Conservation (phyloP, 345 rosid species). For the Iberis pinnata region DNA sequence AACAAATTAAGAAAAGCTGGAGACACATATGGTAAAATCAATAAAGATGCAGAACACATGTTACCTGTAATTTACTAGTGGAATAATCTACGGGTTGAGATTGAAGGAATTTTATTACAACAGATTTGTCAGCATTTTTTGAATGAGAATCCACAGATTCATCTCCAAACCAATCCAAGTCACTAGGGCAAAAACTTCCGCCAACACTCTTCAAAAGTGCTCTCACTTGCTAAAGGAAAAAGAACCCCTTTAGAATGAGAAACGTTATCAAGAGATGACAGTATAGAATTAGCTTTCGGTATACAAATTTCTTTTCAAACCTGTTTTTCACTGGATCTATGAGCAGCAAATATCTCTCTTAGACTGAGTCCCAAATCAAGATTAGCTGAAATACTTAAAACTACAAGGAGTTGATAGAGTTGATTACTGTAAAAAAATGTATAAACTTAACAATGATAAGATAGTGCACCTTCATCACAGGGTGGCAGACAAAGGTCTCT, state of each 20-base stretch:
- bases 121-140: conserved; percentile 75
- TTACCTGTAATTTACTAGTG: conserved; percentile 80
- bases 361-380: conserved; percentile 76
- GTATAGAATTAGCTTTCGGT: neutral
- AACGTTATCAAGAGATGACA: conserved; percentile 6
- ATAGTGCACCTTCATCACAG: conserved; percentile 53
- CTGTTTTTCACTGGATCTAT: conserved; percentile 89
- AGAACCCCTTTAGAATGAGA: conserved; percentile 5
- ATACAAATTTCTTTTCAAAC: conserved; percentile 28
- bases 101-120: conserved; percentile 72
- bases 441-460: conserved; percentile 7
- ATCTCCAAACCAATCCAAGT: conserved; percentile 71
- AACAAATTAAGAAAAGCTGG: neutral
- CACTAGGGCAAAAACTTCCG: conserved; percentile 63
- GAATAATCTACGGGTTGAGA: conserved; percentile 76
- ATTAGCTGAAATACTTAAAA: conserved; percentile 42
- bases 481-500: conserved; percentile 59
- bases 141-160: conserved; percentile 46
- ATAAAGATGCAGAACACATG: conserved; percentile 6
- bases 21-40: conserved; percentile 6
- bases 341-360: conserved; percentile 79
- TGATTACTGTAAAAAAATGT: conserved; percentile 6
- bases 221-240: conserved; percentile 62
- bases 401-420: neutral
- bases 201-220: conserved; percentile 77